phyloP scores from a whole-genome alignment of 2,329 filamentous ascomycete genomes.

The Calonectria pteridis region DNA sequence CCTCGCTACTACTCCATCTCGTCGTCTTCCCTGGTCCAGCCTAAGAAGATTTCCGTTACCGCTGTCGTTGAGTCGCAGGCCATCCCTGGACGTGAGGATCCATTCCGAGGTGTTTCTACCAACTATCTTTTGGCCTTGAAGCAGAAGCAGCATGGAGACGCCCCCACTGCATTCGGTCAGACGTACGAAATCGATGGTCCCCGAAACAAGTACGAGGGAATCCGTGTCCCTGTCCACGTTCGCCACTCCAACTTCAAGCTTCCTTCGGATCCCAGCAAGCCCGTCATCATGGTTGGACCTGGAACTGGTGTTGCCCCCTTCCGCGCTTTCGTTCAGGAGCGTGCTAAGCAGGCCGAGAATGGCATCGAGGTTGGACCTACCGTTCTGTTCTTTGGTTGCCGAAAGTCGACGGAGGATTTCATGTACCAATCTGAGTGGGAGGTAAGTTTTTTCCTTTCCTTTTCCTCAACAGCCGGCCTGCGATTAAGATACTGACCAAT shows the following conservation, averaged over 20 bases:
- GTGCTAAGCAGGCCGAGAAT: constrained; percentile 83
- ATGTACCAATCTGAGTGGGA: constrained; percentile 93
- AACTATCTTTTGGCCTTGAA: constrained; percentile 97
- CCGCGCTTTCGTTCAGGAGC: constrained; percentile 94
- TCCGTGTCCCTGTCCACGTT: constrained; percentile 94
- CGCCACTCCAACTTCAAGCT: constrained; percentile 99
- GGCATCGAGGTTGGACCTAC: constrained; percentile 89
- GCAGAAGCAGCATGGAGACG: constrained; percentile 94
- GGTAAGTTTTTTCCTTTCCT: constrained; percentile 67
- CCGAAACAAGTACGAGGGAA: constrained; percentile 95
- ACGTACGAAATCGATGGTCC: constrained; percentile 91
- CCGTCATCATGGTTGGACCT: constrained; percentile 95
- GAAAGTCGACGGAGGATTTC: constrained; percentile 90
- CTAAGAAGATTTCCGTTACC: constrained; percentile 94
- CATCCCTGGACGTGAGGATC: constrained; percentile 81
- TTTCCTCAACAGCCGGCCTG: too few species aligned
- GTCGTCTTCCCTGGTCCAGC: constrained; percentile 93
- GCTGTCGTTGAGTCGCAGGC: constrained; percentile 90
- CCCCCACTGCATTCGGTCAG: constrained; percentile 80
- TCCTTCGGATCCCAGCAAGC: constrained; percentile 92
- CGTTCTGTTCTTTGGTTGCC: constrained; percentile 94
- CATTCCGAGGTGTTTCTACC: constrained; percentile 93
- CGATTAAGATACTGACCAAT: constrained; percentile 41
- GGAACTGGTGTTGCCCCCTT: constrained; percentile 98
- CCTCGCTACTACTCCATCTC: constrained; percentile 99